A percentile compares a stretch with the other conserved stretches of the same genome.
Conservation (phyloP, 1,284 basidiomycete genomes). For the Puccinia triticina region DNA sequence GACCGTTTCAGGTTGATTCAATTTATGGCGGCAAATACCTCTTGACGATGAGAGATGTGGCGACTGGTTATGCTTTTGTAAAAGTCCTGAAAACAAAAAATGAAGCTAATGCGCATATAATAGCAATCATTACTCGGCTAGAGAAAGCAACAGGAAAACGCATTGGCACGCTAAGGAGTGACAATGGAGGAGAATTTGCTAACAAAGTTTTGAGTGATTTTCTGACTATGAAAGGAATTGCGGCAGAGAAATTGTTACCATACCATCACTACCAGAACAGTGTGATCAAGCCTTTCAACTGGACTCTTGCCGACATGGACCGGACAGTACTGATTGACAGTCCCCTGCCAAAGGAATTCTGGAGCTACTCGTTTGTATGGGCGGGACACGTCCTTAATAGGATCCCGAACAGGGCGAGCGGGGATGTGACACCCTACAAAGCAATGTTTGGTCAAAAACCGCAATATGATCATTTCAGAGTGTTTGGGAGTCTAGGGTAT, state of each 20-base stretch:
- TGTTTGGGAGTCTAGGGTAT: background rate
- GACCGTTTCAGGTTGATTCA: background rate
- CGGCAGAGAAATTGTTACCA: background rate
- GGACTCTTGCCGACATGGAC: conserved; percentile 9
- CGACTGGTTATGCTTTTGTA: background rate
- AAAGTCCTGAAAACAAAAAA: background rate
- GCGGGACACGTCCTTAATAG: conserved; percentile 10
- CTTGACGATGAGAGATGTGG: background rate
- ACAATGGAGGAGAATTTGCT: background rate
- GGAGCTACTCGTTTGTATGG: conserved; percentile 5
- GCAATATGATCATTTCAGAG: background rate
- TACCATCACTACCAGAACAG: conserved; percentile 35
- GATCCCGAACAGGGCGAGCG: background rate
- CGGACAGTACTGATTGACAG: background rate
- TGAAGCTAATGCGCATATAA: background rate
- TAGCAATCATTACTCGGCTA: background rate
- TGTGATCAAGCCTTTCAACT: conserved; percentile 6
- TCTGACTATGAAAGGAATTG: background rate
- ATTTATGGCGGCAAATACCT: background rate
- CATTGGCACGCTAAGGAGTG: background rate
- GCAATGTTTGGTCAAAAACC: background rate
- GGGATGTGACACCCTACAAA: conserved; percentile 17
- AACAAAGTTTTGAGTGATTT: background rate
- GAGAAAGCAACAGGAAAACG: background rate
- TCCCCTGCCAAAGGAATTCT: conserved; percentile 3